phyloP scores from a whole-genome alignment of 371 early-diverging fungal genomes.

The Batkoa obscura region DNA sequence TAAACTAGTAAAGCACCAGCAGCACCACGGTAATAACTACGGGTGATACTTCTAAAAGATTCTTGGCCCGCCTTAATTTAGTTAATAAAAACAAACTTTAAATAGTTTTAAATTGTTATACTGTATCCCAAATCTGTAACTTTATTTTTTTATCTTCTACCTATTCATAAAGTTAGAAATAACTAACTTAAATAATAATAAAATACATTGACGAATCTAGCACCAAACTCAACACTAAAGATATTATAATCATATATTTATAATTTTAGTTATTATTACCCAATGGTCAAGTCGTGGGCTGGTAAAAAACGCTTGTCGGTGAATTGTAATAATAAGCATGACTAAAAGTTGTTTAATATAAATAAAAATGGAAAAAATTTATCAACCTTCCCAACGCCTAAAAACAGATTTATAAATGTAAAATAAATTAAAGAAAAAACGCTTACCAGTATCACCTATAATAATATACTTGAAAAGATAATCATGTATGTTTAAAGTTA shows the following conservation, averaged over 20 bases:
- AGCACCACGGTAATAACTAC: slow-evolving; percentile 95
- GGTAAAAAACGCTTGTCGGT: slow-evolving; percentile 66
- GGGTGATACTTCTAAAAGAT: slow-evolving; percentile 85
- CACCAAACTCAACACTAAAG: slow-evolving; percentile 58
- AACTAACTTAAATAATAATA: not conserved
- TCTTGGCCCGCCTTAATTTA: slow-evolving; percentile 67
- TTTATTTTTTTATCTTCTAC: slow-evolving; percentile 72
- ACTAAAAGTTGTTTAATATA: slow-evolving; percentile 18
- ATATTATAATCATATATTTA: not conserved
- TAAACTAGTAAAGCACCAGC: slow-evolving; percentile 83
- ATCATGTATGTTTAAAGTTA: slow-evolving; percentile 9
- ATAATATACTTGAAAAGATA: slow-evolving; percentile 45
- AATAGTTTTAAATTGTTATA: slow-evolving; percentile 22
- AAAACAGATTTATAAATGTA: slow-evolving; percentile 1
- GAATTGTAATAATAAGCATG: slow-evolving; percentile 60
- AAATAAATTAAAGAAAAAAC: slow-evolving; percentile 1
- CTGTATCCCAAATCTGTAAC: slow-evolving; percentile 98
- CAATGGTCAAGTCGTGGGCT: slow-evolving; percentile 72
- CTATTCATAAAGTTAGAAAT: slow-evolving; percentile 4
- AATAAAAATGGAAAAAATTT: not conserved
- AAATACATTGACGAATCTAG: slow-evolving; percentile 39
- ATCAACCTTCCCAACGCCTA: slow-evolving; percentile 52
- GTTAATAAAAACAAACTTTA: not conserved
- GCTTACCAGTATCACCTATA: slow-evolving; percentile 58
- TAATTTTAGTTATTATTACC: slow-evolving; percentile 17